Base-by-base conservation (phyloP, 2,329 filamentous ascomycete species). In the Colletotrichum echinochloae region DNA sequence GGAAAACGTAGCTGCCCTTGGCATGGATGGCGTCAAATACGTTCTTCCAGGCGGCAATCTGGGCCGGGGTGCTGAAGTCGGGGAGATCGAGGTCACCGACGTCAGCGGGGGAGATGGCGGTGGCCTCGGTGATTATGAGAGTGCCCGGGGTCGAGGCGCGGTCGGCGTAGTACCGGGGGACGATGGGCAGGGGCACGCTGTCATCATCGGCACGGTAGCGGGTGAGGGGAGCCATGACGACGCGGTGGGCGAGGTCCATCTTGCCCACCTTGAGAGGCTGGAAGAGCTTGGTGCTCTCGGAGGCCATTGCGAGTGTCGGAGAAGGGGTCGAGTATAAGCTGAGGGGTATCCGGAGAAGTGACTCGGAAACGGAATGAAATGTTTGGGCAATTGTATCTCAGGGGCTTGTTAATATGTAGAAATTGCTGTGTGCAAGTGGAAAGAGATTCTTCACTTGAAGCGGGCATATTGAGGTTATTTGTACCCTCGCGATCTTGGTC, bases 201-300 rank as follows among this genome's bases (percentile, higher is more conserved):
- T 80, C 72, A 65, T 86, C 79, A 64, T 82, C 81, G 60, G 81
- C 81, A 61, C 87, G 85, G 76, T 82, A 83, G 23, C 87, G 84
- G n/a, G 88, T 89, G 65, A 91, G 78, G 2, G 89, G 88, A 0
- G 88, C 85, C 81, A 91, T 84, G 49, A 83, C 84, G 46, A 91
- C 74, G 4, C 84, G 80, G 73, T 85, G 82, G 66, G 82, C 75
- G 49, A 86, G 76, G 48, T 77, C 70, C 20, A 78, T 62, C 20
- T 78, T 78, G 72, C 85, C 84, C 2, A 85, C 73, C 66, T 78
- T 79, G 56, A 86, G 71, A 2, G 84, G 83, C 44, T 79, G 75
- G 76, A 86, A 86, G 23, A 86, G 83, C 68, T 76, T 76, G 33
- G 77, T 71, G 49, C 65, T 62, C 37, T 70, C 48, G 23, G 70